Conservation (phyloP, 345 rosid genomes). For the Pseudoturritis turrita region DNA sequence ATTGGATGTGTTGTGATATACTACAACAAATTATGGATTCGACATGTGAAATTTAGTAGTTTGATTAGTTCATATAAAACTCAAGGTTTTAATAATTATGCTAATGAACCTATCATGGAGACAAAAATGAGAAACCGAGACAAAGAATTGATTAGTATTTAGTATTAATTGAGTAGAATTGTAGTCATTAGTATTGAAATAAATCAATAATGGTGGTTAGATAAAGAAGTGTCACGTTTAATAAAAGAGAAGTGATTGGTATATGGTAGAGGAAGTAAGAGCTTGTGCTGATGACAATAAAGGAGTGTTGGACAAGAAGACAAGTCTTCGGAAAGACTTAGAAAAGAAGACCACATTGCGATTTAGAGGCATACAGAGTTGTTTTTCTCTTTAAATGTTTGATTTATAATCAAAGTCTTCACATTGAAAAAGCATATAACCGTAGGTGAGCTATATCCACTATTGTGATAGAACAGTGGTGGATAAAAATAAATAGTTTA, state of each 20-base stretch:
- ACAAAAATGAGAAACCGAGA: neutral
- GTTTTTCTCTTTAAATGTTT: neutral
- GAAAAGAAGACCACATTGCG: neutral
- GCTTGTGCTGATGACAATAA: neutral
- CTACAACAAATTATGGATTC: constrained; percentile 8
- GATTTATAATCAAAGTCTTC: neutral
- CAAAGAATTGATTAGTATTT: neutral
- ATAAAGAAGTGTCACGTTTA: neutral
- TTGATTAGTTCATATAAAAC: constrained; percentile 7
- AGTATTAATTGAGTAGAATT: neutral
- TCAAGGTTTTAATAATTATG: neutral
- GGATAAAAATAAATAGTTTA: neutral
- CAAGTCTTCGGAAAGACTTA: neutral
- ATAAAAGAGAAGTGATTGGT: neutral
- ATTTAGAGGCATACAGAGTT: neutral
- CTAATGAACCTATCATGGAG: neutral
- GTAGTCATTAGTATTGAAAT: neutral
- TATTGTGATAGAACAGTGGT: too few species aligned
- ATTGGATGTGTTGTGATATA: constrained; percentile 21
- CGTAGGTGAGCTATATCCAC: neutral
- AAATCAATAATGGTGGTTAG: neutral
- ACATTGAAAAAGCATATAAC: neutral
- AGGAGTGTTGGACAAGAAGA: neutral
- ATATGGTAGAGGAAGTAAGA: neutral
- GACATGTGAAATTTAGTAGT: constrained; percentile 25